Conservation (phyloP, 768 basidiomycete genomes). For the Boletales sp. region DNA sequence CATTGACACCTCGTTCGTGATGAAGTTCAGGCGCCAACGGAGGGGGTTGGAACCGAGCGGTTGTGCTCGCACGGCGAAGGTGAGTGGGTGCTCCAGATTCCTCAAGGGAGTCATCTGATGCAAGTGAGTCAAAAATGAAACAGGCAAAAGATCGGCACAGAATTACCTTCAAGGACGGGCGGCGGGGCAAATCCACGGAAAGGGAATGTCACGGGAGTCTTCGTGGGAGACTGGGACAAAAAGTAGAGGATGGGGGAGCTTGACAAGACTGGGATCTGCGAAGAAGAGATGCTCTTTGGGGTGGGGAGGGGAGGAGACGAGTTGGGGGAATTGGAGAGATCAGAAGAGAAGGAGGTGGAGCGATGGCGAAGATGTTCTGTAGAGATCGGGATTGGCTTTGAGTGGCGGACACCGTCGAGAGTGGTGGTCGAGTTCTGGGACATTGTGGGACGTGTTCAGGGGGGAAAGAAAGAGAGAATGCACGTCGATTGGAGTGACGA, state of each 20-base stretch:
- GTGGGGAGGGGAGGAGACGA: slow-evolving; percentile 53
- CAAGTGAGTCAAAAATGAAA: neutral
- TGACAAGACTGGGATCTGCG: slow-evolving; percentile 49
- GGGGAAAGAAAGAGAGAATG: neutral
- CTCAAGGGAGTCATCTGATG: slow-evolving; percentile 38
- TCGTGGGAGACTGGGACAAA: slow-evolving; percentile 56
- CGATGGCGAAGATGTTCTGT: slow-evolving; percentile 46
- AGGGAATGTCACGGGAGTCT: slow-evolving; percentile 53
- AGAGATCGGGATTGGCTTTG: slow-evolving; percentile 64
- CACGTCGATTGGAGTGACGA: neutral
- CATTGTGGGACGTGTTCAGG: slow-evolving; percentile 15
- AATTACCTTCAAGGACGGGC: slow-evolving; percentile 62
- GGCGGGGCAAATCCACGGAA: slow-evolving; percentile 51
- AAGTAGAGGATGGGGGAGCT: slow-evolving; percentile 73
- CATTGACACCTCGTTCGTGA: slow-evolving; percentile 63
- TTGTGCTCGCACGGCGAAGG: slow-evolving; percentile 60
- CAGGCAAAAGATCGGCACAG: neutral
- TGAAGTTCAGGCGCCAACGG: slow-evolving; percentile 44
- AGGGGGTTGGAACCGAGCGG: slow-evolving; percentile 49
- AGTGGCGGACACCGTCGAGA: slow-evolving; percentile 42
- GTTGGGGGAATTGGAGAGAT: slow-evolving; percentile 51
- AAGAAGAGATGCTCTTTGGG: slow-evolving; percentile 40
- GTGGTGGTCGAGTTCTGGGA: neutral
- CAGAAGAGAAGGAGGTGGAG: slow-evolving; percentile 61
- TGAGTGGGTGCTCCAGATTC: slow-evolving; percentile 45